Conservation (phyloP, 345 rosid species). For the Murraya koenigii region DNA sequence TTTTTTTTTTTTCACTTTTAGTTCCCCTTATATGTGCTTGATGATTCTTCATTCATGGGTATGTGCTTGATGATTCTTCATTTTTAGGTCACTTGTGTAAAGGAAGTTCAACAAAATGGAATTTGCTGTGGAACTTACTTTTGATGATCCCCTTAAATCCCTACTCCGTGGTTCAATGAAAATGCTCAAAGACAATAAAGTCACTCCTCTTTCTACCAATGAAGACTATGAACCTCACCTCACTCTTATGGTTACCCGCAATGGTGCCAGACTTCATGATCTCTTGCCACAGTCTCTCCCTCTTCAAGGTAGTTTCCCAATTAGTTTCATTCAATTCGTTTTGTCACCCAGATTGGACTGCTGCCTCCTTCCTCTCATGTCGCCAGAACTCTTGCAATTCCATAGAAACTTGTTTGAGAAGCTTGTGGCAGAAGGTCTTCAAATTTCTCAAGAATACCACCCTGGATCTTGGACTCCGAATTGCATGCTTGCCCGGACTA, state of each 20-base stretch:
- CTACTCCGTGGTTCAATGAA: not conserved
- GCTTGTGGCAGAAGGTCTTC: not conserved
- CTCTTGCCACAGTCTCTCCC: not conserved
- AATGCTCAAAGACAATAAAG: not conserved
- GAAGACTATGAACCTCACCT: not conserved
- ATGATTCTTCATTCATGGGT: not conserved
- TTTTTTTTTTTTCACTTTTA: too few relatives aligned
- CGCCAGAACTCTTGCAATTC: not conserved
- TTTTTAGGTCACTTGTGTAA: not conserved
- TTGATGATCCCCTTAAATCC: not conserved
- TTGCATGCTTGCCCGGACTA: not conserved
- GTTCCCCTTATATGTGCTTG: too few relatives aligned
- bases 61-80: not conserved
- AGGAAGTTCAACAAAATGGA: not conserved
- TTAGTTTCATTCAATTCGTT: not conserved
- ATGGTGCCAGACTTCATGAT: not conserved
- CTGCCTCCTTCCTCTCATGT: not conserved
- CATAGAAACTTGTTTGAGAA: not conserved
- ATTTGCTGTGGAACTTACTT: not conserved
- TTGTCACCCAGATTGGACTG: not conserved
- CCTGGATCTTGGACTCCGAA: not conserved
- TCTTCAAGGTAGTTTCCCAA: not conserved
- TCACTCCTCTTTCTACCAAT: not conserved
- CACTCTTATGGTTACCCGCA: not conserved
- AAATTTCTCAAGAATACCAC: not conserved